These are phyloP conservation scores for Pisolithus sp. DNA, from an alignment of 768 basidiomycete genomes.

Conservation along the genomic window DNA sequence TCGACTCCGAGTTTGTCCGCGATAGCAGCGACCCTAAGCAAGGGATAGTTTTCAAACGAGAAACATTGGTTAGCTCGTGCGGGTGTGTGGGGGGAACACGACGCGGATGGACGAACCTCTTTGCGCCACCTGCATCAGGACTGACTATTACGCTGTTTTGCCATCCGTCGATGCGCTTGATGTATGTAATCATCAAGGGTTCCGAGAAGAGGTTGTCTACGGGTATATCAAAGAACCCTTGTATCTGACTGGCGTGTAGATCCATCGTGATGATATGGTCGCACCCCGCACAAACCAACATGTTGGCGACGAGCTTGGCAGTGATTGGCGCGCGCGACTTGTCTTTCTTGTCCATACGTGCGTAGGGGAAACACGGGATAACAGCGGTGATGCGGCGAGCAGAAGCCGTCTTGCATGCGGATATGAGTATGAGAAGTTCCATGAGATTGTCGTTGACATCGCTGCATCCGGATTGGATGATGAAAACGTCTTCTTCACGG, in stretches of 20 bases:
- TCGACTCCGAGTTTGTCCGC: conserved; percentile 94
- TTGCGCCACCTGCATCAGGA: conserved; percentile 98
- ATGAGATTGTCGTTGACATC: conserved; percentile 96
- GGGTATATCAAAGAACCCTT: conserved; percentile 98
- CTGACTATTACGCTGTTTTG: conserved; percentile 86
- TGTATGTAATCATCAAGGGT: conserved; percentile 89
- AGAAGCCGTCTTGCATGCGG: conserved; percentile 94
- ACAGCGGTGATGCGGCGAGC: conserved; percentile 95
- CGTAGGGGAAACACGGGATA: conserved; percentile 96
- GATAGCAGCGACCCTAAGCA: conserved; percentile 85
- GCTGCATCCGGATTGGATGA: conserved; percentile 85
- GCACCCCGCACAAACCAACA: conserved; percentile 94
- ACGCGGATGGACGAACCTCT: conserved; percentile 63
- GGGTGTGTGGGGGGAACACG: not conserved
- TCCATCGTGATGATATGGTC: conserved; percentile 99
- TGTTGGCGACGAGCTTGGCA: conserved; percentile 96
- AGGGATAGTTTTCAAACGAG: not conserved
- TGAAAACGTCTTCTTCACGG: conserved; percentile 97
- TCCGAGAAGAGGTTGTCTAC: conserved; percentile 98
- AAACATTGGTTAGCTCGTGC: no score
- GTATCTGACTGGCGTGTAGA: conserved; percentile 94
- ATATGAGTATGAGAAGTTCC: conserved; percentile 98
- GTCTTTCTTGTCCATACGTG: conserved; percentile 98
- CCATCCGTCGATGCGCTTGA: conserved; percentile 88
- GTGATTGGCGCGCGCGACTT: conserved; percentile 94